Evolutionary conservation across 805 yeast genomes (phyloP).

Genomic region (Candida nonsorbophila): DNA sequence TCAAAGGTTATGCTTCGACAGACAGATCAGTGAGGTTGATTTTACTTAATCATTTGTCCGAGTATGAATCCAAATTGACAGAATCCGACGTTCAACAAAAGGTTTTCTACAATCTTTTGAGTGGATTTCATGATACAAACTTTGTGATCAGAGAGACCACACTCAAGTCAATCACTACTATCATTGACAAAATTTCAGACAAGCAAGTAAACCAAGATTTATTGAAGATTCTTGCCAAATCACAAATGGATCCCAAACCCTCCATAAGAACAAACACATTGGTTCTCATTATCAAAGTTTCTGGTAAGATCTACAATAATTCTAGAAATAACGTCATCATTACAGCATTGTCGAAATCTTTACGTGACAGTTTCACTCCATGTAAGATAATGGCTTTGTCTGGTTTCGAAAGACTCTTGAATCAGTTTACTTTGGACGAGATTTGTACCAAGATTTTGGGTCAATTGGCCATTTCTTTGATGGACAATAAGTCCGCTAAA

Average conservation of each 20-base stretch:
- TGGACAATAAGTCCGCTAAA: conserved; percentile 60
- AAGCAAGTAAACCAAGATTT: conserved; percentile 85
- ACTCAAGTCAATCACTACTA: conserved; percentile 54
- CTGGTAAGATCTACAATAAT: conserved; percentile 47
- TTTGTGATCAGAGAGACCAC: conserved; percentile 78
- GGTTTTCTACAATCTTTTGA: conserved; percentile 61
- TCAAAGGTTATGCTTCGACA: conserved; percentile 55
- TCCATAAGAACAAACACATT: conserved; percentile 77
- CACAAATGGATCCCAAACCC: conserved; percentile 72
- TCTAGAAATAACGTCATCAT: conserved; percentile 71
- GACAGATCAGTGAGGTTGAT: conserved; percentile 77
- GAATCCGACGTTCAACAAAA: conserved; percentile 62
- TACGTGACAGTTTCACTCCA: conserved; percentile 73
- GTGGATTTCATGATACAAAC: conserved; percentile 85
- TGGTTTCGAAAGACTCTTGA: conserved; percentile 63
- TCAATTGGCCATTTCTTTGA: conserved; percentile 75
- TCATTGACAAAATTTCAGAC: conserved; percentile 63
- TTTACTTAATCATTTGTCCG: conserved; percentile 60
- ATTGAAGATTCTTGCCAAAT: conserved; percentile 71
- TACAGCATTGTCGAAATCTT: conserved; percentile 80
- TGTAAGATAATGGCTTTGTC: conserved; percentile 71
- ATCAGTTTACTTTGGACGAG: conserved; percentile 65
- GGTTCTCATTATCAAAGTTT: conserved; percentile 60
- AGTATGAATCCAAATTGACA: conserved; percentile 44
- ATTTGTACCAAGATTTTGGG: conserved; percentile 79